Base-by-base conservation (phyloP, 1,284 basidiomycete genomes). In the Apiotrichum sp. region DNA sequence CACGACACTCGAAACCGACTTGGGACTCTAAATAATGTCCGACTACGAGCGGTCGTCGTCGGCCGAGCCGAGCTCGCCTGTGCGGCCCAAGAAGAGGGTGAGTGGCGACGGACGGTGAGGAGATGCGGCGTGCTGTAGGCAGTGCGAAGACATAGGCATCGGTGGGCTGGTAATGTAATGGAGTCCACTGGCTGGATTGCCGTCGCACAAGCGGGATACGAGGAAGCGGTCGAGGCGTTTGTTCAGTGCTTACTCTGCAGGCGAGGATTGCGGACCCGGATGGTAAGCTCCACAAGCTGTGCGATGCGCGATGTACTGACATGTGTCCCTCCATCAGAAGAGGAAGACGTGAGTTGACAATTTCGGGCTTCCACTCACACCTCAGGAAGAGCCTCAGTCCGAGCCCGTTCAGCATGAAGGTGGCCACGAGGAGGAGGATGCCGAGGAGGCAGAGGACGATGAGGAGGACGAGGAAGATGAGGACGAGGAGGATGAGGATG, bases 401-500 rank as follows among this genome's bases (percentile, higher is more conserved):
- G 50, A 38, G 36, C 42, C 47, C 22, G 50, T 9, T 1, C 43
- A 61, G 44, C 58, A 57, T 13, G 64, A 63, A 14, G n/a, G 10
- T 8, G 55, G 58, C n/a, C 57, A 52, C 42, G 56, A 64, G 16
- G 66, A 65, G 82, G 53, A 78, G 14, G 72, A 77, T 32, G 75
- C 75, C 36, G 74, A 72, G 4, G 73, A 56, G 33, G 71, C 70
- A 1, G 56, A 53, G 10, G 62, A 68, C 1, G 71, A 71, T 8
- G 64, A 66, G n/a, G 60, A 47, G 13, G 57, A 52, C 2, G 53
- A 50, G 3, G 65, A 68, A 1, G 66, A 69, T 7, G 69, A 71
- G 2, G 74, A 73, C 6, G 79, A 79, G 49, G 69, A 79, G 57
- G 69, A 80, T 16, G 83, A 84, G 66, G 78, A 77, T 0, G 76